Evolutionary conservation across 208 protist species (phyloP), one percentile per base, ranked within the genome.

Genomic region (Cochliopodium minus): DNA sequence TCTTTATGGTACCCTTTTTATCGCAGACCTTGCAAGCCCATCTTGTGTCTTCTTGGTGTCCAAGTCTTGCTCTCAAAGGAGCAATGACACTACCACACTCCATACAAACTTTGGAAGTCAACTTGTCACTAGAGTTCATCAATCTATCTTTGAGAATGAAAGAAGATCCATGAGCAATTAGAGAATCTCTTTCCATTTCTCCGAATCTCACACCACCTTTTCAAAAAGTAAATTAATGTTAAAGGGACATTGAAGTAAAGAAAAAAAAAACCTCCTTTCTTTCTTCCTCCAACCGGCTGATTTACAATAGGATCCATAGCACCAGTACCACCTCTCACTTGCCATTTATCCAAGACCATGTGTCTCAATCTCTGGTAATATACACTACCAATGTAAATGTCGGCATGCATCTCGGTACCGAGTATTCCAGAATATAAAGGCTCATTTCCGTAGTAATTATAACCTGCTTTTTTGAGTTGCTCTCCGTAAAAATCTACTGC

Each of bases 141-240:
- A 99, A 78, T 35, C 96, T 83, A 65, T 99, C 96, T 34, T 96
- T 73, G 1, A 98, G 74, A n/a, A 97, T 76, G 70, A 92, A 94
- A n/a, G 90, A 81, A 11, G 85, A 76, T 50, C 97, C 97, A 72
- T 99, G 95, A 20, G 88, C 91, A 5, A 99, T 69, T 28, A 99
- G 63, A 5, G 85, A 88, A 70, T 99, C 97, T 56, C 97, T 89
- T 78, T 99, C 97, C 97, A 99, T 99, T 76, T 99, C 97, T 38
- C 97, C 97, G 2, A 99, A 92, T 48, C 96, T 88, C 40, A 99
- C 94, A 65, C 96, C 95, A 65, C 95, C n/a, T n/a, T n/a, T n/a
- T n/a, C n/a, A 83, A 13, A 66, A 67, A n/a, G n/a, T n/a, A n/a
- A n/a, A n/a, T n/a, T n/a, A n/a, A n/a, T n/a, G n/a, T n/a, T n/a